phyloP scores from a whole-genome alignment of 495 filamentous ascomycete species.

The Recurvomyces mirabilis region DNA sequence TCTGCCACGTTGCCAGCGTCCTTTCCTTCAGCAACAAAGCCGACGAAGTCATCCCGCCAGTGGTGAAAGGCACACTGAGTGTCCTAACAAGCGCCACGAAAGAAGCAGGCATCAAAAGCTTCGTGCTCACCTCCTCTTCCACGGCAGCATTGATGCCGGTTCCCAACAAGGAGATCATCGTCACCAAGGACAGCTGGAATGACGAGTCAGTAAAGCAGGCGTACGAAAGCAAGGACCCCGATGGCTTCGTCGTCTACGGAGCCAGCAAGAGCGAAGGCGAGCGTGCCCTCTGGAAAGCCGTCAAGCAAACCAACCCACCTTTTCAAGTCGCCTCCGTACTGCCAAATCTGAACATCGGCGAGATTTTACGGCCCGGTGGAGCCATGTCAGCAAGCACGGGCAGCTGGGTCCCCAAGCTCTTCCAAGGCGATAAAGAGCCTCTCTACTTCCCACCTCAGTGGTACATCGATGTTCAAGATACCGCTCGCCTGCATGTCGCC shows the following conservation, averaged over 20 bases:
- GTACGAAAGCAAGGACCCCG: constrained; percentile 21
- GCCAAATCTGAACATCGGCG: constrained; percentile 21
- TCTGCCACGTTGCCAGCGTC: constrained; percentile 13
- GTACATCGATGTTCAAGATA: constrained; percentile 40
- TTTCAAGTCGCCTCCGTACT: constrained; percentile 15
- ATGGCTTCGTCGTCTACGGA: constrained; percentile 23
- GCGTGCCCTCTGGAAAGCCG: constrained; percentile 21
- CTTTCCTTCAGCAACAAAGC: constrained; percentile 11
- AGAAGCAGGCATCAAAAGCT: constrained; percentile 35
- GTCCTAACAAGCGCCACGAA: constrained; percentile 37
- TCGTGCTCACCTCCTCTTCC: constrained; percentile 46
- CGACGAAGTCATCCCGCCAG: constrained; percentile 15
- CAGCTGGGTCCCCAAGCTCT: constrained; percentile 6
- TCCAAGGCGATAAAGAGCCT: constrained; percentile 7
- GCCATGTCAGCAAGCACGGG: constrained; percentile 14
- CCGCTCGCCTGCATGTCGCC: constrained; percentile 37
- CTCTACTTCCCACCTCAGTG: constrained; percentile 15
- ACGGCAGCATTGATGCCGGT: constrained; percentile 29
- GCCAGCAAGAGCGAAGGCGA: constrained; percentile 24
- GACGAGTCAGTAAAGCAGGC: constrained; percentile 30
- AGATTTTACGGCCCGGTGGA: constrained; percentile 14
- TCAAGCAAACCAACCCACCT: constrained; percentile 20
- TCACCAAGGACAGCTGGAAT: constrained; percentile 40
- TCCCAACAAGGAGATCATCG: constrained; percentile 22
- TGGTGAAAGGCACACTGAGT: constrained; percentile 30